Percentiles rank a stretch among this genome's conserved stretches.
phyloP scores from a whole-genome alignment of 768 basidiomycete species.

The Lactarius akahatsu region DNA sequence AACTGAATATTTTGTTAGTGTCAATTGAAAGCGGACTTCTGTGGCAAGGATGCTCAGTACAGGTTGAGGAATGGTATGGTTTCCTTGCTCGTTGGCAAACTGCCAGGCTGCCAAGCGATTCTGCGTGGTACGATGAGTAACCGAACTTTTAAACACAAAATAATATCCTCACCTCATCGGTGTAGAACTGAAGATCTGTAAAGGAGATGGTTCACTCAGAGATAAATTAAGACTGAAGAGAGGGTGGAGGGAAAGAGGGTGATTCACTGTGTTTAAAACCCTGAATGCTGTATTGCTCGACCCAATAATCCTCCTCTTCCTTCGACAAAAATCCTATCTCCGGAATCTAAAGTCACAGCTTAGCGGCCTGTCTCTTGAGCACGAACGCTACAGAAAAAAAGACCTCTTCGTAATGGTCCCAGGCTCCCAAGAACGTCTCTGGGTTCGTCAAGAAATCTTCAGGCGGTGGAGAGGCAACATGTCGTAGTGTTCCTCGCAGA shows the following conservation, averaged over 20 bases:
- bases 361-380: constrained; percentile 1
- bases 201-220: background rate
- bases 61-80: constrained; percentile 45
- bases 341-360: constrained; percentile 46
- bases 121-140: constrained; percentile 32
- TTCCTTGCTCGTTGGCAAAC: constrained; percentile 42
- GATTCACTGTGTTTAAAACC: constrained; percentile 62
- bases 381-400: background rate
- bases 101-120: constrained; percentile 42
- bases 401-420: constrained; percentile 47
- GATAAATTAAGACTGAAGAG: background rate
- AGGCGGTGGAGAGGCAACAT: constrained; percentile 55
- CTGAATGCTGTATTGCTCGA: constrained; percentile 56
- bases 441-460: constrained; percentile 49
- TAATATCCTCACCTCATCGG: constrained; percentile 43
- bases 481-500: constrained; percentile 55
- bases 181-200: constrained; percentile 67
- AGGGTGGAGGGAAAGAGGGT: constrained; percentile 5
- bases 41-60: constrained; percentile 44
- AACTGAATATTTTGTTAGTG: background rate
- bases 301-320: constrained; percentile 69
- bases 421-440: constrained; percentile 54
- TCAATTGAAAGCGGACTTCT: constrained; percentile 33
- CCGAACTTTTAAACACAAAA: background rate
- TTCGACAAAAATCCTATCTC: constrained; percentile 57